Evolutionary conservation across 2,329 filamentous ascomycete genomes (phyloP).

Genomic region (Stagonosporopsis rhizophila): DNA sequence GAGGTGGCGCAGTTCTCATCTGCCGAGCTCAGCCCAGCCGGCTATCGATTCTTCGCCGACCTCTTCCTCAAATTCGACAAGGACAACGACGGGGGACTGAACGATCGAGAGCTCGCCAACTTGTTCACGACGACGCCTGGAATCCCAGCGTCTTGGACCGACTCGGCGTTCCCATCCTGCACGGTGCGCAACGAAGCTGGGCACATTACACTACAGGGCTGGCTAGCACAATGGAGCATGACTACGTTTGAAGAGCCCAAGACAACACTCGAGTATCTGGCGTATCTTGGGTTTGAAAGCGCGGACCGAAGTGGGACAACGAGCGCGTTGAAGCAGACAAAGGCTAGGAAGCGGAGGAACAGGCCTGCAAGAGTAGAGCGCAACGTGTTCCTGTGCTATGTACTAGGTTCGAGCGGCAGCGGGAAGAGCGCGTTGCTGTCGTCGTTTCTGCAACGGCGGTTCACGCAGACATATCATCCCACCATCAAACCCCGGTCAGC

Average conservation of each 20-base stretch:
- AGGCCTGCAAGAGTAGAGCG: slow-evolving; percentile 86
- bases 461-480: slow-evolving; percentile 82
- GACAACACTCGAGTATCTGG: slow-evolving; percentile 93
- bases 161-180: slow-evolving; percentile 88
- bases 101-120: slow-evolving; percentile 81
- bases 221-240: slow-evolving; percentile 99
- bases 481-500: slow-evolving; percentile 94
- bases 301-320: slow-evolving; percentile 74
- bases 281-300: slow-evolving; percentile 93
- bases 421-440: slow-evolving; percentile 93
- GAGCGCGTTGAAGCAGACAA: slow-evolving; percentile 90
- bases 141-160: slow-evolving; percentile 83
- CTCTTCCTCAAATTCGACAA: slow-evolving; percentile 94
- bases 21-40: slow-evolving; percentile 89
- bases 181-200: slow-evolving; percentile 96
- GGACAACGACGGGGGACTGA: slow-evolving; percentile 95
- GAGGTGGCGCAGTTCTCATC: slow-evolving; percentile 93
- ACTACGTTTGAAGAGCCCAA: slow-evolving; percentile 96
- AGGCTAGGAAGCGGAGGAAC: slow-evolving; percentile 83
- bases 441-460: slow-evolving; percentile 87
- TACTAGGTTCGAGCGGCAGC: slow-evolving; percentile 82
- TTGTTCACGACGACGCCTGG: slow-evolving; percentile 94
- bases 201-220: slow-evolving; percentile 93
- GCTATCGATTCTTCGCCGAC: slow-evolving; percentile 97
- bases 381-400: slow-evolving; percentile 92